Evolutionary conservation across 108 stramenopile species (phyloP), one percentile per base, ranked within the genome.

Genomic region (Cyclotella baltica): DNA sequence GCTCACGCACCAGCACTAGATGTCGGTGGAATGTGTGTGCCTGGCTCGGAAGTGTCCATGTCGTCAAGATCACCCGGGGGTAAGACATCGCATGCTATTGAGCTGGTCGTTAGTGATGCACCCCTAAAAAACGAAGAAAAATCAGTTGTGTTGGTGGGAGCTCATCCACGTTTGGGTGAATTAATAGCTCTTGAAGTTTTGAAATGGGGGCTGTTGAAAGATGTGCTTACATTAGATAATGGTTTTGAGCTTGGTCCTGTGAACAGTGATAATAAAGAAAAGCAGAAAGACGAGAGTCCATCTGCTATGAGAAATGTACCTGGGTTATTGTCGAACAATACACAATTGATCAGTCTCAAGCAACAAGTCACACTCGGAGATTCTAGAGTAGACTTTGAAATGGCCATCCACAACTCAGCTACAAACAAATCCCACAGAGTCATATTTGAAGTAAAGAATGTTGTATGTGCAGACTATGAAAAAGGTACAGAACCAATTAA

Each of bases 31-130:
- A 61, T 85, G 75, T 77, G 75, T 59, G 52, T 64, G 28, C 50
- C 69, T 5, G 73, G 80, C 25, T 66, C 62, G 23, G 67, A 76
- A 23, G 76, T 85, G 2, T 62, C 30, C 40, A 31, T 85, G 70
- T 77, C 76, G 8, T 22, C 25, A 28, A 75, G 84, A 10, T 51
- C 69, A 15, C 36, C 67, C 6, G 78, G 71, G 73, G 85, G 85
- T 5, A 85, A 85, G 38, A 85, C 80, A 15, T 85, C 85, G 25
- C 81, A 85, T 73, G 61, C 79, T 9, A 82, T 85, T 46, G 80
- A 82, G 35, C 73, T 85, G 47, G 85, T 81, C 4, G 15, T 38
- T 23, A 67, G 72, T 33, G 61, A 72, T 36, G 55, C 68, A 13
- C 31, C 51, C 0, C 20, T 16, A 0, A 64, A 37, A 15, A 36